Evolutionary conservation across 2,329 filamentous ascomycete genomes (phyloP), one percentile per base, ranked within the genome.

Genomic region (Fusarium continuum): DNA sequence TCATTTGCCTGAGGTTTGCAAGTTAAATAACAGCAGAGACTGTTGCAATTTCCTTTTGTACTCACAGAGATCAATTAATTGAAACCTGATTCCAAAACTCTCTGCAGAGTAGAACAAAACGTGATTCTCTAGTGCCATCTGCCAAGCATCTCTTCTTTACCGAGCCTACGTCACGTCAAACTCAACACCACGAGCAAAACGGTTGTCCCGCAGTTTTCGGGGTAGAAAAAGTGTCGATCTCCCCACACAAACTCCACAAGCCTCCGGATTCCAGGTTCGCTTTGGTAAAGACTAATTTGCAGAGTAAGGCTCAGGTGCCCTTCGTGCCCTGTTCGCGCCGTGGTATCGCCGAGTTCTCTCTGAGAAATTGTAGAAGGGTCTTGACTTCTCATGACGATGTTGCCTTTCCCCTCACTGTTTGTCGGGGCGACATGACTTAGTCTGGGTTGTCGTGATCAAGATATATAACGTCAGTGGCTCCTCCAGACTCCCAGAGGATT

Each of bases 161-260:
- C 48, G 17, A 60, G 16, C 29, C 28, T 64, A 60, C 63, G 63
- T 65, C 62, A 64, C 57, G 13, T 19, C 31, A 25, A 55, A 44
- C 47, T 59, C 52, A 58, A 50, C 52, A 47, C 31, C 52, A 63
- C 4, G 28, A 13, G 14, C 29, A n/a, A n/a, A 55, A 50, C 52
- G 38, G 52, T 38, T 36, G 44, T 48, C 38, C 55, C 57, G 34
- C 32, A 29, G 20, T 50, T 38, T n/a, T 54, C 26, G 29, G 36
- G 56, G 59, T 38, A 36, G 32, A 26, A 47, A 29, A 41, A 22
- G 19, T 45, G 64, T 47, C 54, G 63, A 67, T 64, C 64, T 67
- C 64, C 50, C 64, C 64, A 53, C 64, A 61, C 54, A 50, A 40
- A 61, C 64, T 64, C 64, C 59, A 54, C 59, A 64, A 36, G 52